These are phyloP conservation scores for Oenanthe javanica DNA, from an alignment of 140 eudicot species.

Conservation along the genomic window DNA sequence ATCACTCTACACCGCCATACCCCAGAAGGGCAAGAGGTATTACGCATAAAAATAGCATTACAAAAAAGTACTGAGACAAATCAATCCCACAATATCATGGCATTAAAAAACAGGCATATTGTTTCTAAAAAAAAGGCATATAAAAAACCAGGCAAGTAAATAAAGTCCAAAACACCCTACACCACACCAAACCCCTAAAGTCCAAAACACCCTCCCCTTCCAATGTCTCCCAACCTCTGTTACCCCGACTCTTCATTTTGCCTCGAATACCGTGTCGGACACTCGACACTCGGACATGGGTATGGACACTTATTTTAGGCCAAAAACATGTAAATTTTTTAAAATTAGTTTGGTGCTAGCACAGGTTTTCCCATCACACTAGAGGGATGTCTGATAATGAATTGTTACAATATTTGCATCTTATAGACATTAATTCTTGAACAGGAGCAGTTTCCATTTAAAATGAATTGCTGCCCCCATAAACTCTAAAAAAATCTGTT, in stretches of 20 bases:
- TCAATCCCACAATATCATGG: neutral
- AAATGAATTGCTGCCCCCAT: neutral
- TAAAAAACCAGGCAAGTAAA: neutral
- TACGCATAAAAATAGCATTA: neutral
- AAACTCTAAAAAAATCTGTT: neutral
- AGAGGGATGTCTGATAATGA: neutral
- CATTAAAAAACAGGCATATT: neutral
- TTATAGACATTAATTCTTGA: neutral
- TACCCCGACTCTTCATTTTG: too few species aligned
- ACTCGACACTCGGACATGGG: too few species aligned
- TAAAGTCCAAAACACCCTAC: neutral
- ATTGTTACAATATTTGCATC: neutral
- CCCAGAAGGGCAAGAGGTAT: neutral
- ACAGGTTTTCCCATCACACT: neutral
- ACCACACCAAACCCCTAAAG: neutral
- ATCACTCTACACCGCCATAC: neutral
- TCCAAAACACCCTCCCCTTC: neutral
- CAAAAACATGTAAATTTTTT: too few species aligned
- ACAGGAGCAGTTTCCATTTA: neutral
- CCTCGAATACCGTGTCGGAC: too few species aligned
- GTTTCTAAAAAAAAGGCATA: neutral
- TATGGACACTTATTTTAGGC: too few species aligned
- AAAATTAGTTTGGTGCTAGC: neutral
- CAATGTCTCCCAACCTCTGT: too few species aligned
- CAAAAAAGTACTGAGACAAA: neutral